Conservation (phyloP, 495 filamentous ascomycete genomes). For the Mytilinidion resinicola region DNA sequence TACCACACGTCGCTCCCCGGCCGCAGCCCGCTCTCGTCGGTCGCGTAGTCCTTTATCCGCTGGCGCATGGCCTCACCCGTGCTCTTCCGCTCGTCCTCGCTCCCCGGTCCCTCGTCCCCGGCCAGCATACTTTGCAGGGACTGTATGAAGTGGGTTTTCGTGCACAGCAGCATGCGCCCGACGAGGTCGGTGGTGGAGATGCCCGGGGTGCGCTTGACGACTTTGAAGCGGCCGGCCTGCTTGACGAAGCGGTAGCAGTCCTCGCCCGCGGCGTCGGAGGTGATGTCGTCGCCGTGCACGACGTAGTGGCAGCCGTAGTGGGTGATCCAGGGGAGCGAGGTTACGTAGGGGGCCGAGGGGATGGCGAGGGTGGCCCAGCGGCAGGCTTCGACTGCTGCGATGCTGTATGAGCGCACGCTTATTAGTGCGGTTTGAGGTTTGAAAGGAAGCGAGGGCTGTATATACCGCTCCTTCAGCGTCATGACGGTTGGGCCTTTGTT, state of each 20-base stretch:
- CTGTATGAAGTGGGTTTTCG: slow-evolving; percentile 78
- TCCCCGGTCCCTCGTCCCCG: slow-evolving; percentile 67
- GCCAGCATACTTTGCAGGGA: slow-evolving; percentile 59
- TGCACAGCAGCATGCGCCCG: slow-evolving; percentile 92
- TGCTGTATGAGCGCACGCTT: slow-evolving; percentile 39
- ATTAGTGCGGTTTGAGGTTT: background rate
- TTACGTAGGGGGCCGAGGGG: slow-evolving; percentile 89
- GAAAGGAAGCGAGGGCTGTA: slow-evolving; percentile 4
- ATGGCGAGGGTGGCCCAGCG: slow-evolving; percentile 85
- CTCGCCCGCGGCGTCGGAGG: slow-evolving; percentile 74
- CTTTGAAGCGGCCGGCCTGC: slow-evolving; percentile 79
- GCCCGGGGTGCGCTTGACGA: slow-evolving; percentile 91
- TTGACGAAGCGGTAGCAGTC: slow-evolving; percentile 98
- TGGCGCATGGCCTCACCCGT: slow-evolving; percentile 58
- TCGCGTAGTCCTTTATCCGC: slow-evolving; percentile 76
- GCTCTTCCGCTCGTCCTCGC: slow-evolving; percentile 54
- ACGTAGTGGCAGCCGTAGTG: slow-evolving; percentile 91
- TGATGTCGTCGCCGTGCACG: slow-evolving; percentile 88
- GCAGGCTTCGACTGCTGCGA: slow-evolving; percentile 86
- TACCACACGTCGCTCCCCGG: slow-evolving; percentile 74
- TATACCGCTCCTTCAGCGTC: slow-evolving; percentile 78
- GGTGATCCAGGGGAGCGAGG: slow-evolving; percentile 83
- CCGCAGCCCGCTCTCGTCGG: slow-evolving; percentile 64
- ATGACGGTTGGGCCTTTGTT: slow-evolving; percentile 99
- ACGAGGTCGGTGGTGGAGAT: slow-evolving; percentile 98